These are phyloP conservation scores for Boletus sp. DNA, from an alignment of 768 basidiomycete species.

Conservation along the genomic window DNA sequence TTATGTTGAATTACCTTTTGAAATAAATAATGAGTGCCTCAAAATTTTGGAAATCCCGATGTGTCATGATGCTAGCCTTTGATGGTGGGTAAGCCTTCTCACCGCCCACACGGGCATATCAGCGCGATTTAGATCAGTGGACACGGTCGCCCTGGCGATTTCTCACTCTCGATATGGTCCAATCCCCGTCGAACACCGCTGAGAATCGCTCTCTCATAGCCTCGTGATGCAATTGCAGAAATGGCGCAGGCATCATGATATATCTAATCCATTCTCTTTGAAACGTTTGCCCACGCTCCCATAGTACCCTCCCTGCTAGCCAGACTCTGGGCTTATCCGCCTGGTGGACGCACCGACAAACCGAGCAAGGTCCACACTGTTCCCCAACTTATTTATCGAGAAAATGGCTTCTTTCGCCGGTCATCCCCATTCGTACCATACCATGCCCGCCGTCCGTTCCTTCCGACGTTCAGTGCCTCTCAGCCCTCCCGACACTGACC, in stretches of 20 bases:
- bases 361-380: too few relatives aligned
- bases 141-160: conserved; percentile 30
- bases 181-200: conserved; percentile 13
- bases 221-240: conserved; percentile 5
- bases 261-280: neutral
- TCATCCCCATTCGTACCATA: conserved; percentile 34
- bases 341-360: too few relatives aligned
- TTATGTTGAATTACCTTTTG: too few relatives aligned
- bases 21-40: too few relatives aligned
- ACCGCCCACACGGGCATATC: too few relatives aligned
- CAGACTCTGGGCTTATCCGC: too few relatives aligned
- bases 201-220: conserved; percentile 21
- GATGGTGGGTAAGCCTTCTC: too few relatives aligned
- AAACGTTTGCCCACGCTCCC: neutral
- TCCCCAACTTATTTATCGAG: neutral
- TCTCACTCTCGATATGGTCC: conserved; percentile 1
- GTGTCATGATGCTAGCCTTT: too few relatives aligned
- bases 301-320: neutral
- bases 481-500: conserved; percentile 44
- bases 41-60: too few relatives aligned
- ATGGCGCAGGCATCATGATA: too few relatives aligned
- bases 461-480: conserved; percentile 24
- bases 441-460: conserved; percentile 31
- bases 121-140: too few relatives aligned
- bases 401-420: conserved; percentile 44